Percentiles rank a stretch among this genome's conserved stretches.
These are phyloP conservation scores for Oryza glaberrima DNA, from an alignment of 176 grass and related monocot genomes.

Conservation along the genomic window DNA sequence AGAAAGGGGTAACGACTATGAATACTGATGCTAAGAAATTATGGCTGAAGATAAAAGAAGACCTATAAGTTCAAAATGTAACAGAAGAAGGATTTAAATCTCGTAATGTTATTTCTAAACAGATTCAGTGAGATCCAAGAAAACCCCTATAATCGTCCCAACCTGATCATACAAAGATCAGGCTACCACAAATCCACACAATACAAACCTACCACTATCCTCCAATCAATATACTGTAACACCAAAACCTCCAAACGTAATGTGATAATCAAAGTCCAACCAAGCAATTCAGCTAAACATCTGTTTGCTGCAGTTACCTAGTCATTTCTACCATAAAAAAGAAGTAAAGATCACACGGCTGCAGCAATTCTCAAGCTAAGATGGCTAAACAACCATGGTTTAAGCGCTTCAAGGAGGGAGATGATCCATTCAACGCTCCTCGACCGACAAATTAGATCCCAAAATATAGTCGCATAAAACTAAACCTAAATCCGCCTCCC, in stretches of 20 bases:
- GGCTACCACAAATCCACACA: background rate
- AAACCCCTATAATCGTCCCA: background rate
- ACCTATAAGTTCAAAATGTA: background rate
- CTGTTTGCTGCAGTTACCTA: background rate
- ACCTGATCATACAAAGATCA: background rate
- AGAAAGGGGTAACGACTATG: background rate
- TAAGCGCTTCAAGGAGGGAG: background rate
- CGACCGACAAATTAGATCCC: background rate
- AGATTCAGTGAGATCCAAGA: background rate
- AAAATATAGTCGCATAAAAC: background rate
- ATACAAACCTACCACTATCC: background rate
- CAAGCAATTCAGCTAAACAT: background rate
- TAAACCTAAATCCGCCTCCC: background rate
- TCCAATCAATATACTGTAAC: background rate
- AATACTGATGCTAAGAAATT: conserved; percentile 26
- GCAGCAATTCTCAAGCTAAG: conserved; percentile 16
- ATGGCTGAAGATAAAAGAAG: background rate
- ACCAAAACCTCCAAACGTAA: background rate
- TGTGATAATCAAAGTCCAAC: background rate
- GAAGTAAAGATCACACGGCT: background rate
- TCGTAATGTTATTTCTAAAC: background rate
- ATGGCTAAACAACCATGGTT: background rate
- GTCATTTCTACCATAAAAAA: background rate
- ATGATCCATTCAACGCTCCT: background rate
- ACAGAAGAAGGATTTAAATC: background rate